Conservation (phyloP, 192 early-diverging fungal genomes). For the Podila clonocystis region DNA sequence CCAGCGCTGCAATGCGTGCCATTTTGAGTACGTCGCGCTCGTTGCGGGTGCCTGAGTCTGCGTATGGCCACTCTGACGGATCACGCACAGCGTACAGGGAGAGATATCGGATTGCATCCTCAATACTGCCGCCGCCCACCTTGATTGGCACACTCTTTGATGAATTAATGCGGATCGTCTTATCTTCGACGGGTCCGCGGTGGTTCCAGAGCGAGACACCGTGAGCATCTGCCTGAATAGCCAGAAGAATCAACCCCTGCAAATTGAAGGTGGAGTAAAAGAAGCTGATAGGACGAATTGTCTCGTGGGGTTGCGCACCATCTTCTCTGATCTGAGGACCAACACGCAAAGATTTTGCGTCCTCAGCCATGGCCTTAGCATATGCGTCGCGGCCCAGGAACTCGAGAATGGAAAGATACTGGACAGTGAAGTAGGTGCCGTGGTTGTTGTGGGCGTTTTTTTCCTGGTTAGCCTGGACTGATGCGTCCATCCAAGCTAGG, state of each 20-base stretch:
- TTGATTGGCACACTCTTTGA: slow-evolving; percentile 3
- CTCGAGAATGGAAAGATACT: slow-evolving; percentile 56
- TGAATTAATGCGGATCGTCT: slow-evolving; percentile 13
- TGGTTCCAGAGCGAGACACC: slow-evolving; percentile 55
- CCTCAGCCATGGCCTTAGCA: slow-evolving; percentile 33
- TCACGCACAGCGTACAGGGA: slow-evolving; percentile 24
- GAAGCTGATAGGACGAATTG: slow-evolving; percentile 55
- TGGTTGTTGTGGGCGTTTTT: slow-evolving; percentile 57
- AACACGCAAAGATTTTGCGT: slow-evolving; percentile 44
- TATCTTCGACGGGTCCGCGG: slow-evolving; percentile 16
- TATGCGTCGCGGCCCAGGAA: slow-evolving; percentile 53
- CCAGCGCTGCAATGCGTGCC: slow-evolving; percentile 29
- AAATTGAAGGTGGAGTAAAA: slow-evolving; percentile 64
- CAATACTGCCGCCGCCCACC: slow-evolving; percentile 35
- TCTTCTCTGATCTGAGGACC: slow-evolving; percentile 48
- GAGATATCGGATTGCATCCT: slow-evolving; percentile 34
- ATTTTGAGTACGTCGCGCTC: slow-evolving; percentile 36
- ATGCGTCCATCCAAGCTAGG: slow-evolving; percentile 40
- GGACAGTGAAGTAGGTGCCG: slow-evolving; percentile 66
- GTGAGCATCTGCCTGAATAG: slow-evolving; percentile 42
- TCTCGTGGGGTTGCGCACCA: slow-evolving; percentile 60
- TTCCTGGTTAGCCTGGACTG: slow-evolving; percentile 44
- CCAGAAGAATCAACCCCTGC: slow-evolving; percentile 54
- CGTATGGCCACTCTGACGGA: slow-evolving; percentile 44
- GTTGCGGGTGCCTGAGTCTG: slow-evolving; percentile 20